A percentile compares a stretch with the other conserved stretches of the same genome.
phyloP scores from a whole-genome alignment of 1,284 basidiomycete species.

The Cryptococcus sp. region DNA sequence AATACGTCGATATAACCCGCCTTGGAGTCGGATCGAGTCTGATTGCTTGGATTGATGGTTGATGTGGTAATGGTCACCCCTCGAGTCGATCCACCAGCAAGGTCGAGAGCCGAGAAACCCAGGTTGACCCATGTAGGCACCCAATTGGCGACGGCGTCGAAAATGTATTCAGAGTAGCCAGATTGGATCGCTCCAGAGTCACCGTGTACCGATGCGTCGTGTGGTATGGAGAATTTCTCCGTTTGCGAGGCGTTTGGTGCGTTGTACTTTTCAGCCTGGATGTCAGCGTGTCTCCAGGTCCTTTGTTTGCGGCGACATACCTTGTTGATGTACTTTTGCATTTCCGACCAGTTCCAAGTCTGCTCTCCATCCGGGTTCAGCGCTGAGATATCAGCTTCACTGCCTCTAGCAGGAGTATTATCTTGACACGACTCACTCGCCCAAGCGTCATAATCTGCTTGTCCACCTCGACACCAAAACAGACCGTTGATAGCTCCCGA shows the following conservation, averaged over 20 bases:
- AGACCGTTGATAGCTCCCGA: slow-evolving; percentile 64
- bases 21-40: slow-evolving; percentile 62
- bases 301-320: slow-evolving; percentile 18
- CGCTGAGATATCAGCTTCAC: slow-evolving; percentile 8
- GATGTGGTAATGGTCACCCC: slow-evolving; percentile 54
- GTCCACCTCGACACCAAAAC: slow-evolving; percentile 52
- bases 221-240: slow-evolving; percentile 40
- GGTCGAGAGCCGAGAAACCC: slow-evolving; percentile 51
- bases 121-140: slow-evolving; percentile 48
- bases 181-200: slow-evolving; percentile 49
- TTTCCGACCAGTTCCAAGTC: slow-evolving; percentile 44
- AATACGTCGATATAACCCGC: slow-evolving; percentile 64
- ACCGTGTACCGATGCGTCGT: slow-evolving; percentile 49
- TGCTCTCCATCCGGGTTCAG: slow-evolving; percentile 38
- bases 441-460: slow-evolving; percentile 49
- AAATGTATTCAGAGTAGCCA: slow-evolving; percentile 46
- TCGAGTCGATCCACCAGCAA: slow-evolving; percentile 27
- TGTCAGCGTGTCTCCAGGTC: slow-evolving; percentile 6
- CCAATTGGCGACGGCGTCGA: slow-evolving; percentile 55
- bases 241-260: slow-evolving; percentile 28
- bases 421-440: slow-evolving; percentile 24
- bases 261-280: slow-evolving; percentile 48
- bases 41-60: slow-evolving; percentile 59
- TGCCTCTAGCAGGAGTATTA: not conserved
- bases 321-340: slow-evolving; percentile 45